Evolutionary conservation across 2,329 filamentous ascomycete genomes (phyloP), one percentile per base, ranked within the genome.

Genomic region (Sporothrix protearum): DNA sequence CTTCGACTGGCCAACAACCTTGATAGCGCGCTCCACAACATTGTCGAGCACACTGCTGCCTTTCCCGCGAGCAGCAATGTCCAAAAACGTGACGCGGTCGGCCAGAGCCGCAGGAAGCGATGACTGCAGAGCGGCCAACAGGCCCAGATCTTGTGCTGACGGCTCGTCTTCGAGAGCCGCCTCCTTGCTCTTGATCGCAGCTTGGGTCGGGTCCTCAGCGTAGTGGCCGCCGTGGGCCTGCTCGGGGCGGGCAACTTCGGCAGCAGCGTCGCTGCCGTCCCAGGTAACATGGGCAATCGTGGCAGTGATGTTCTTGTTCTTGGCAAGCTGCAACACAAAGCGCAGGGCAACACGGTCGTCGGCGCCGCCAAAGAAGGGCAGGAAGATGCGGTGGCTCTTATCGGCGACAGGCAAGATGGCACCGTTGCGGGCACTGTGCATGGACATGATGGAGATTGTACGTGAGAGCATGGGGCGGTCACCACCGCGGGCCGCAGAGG

Each of bases 341-440:
- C 90, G 85, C 0, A 98, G 85, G 0, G 94, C 94, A 4, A 91
- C 88, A 8, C 89, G 87, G 77, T 97, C 95, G 77, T 99, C 96
- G 0, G 85, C 82, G 9, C 92, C 92, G 22, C 95, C 94, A 72
- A 97, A 90, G 81, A 93, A 98, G 0, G 94, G 91, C 70, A 97
- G 84, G 78, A 97, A 94, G 75, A 98, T 86, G 78, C 95, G 93
- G 78, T 97, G 93, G 47, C 88, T 89, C 73, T 89, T 90, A 76
- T 92, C 88, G 6, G 85, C 83, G 5, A 89, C 85, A 0, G 91
- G 88, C 0, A 86, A 82, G 25, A 86, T 81, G 0, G 85, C 82
- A 12, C 87, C 81, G 69, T 91, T 88, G n/a, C 83, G 82, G 42
- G 85, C 81, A 75, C 87, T 88, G 73, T 86, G 84, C 64, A 92